Conservation (phyloP, 1,284 basidiomycete genomes). For the Ceratobasidium sp. region DNA sequence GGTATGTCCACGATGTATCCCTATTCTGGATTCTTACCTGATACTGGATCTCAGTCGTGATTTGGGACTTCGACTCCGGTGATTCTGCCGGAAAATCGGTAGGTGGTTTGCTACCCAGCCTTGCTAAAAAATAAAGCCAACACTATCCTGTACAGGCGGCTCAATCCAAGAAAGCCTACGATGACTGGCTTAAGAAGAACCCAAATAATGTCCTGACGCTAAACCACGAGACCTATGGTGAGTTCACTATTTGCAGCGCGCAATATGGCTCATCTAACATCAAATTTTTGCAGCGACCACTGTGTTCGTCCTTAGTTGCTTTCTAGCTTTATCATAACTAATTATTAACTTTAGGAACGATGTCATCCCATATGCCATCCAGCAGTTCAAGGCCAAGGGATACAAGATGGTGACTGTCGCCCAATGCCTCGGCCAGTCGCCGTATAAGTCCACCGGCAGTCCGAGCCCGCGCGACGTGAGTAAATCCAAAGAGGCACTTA, state of each 20-base stretch:
- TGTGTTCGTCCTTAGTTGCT: neutral
- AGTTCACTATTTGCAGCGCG: neutral
- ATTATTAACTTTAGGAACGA: constrained; percentile 12
- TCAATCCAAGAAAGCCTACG: constrained; percentile 34
- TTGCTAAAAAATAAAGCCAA: neutral
- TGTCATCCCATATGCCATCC: constrained; percentile 45
- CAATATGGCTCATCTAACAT: neutral
- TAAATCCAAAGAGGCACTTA: neutral
- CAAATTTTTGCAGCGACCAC: constrained; percentile 5
- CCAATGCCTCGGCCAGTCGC: constrained; percentile 47
- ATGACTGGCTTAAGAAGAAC: neutral
- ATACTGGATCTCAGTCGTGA: constrained; percentile 30
- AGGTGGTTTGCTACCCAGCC: neutral
- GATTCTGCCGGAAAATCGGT: constrained; percentile 41
- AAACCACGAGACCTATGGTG: constrained; percentile 48
- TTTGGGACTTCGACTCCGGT: constrained; percentile 49
- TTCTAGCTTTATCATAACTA: neutral
- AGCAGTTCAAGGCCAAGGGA: constrained; percentile 43
- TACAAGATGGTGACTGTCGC: constrained; percentile 50
- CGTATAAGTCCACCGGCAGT: constrained; percentile 39
- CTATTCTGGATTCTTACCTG: neutral
- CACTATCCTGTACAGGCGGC: constrained; percentile 2
- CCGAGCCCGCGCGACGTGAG: constrained; percentile 40
- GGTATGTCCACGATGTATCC: no score
- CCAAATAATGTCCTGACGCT: constrained; percentile 45